Base-by-base conservation (phyloP, 305 asterid species). In the Plantago coronopus region DNA sequence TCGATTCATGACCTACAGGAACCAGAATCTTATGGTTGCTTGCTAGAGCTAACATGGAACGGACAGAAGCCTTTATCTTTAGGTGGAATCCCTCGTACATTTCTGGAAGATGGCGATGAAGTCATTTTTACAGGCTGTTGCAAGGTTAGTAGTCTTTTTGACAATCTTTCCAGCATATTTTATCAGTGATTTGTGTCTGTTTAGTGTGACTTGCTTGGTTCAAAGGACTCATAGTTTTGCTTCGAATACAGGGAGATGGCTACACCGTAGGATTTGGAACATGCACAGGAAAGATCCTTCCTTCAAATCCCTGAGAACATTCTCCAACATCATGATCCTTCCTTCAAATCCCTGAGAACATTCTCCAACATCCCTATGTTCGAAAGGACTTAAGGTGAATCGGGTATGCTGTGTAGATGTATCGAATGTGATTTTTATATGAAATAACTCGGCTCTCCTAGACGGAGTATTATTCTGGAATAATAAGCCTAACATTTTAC, bases 1-100 rank as follows among this genome's bases (percentile, higher is more conserved):
- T 19, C 7, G 22, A 16, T 43, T 43, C 22, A 20, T 53, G 49
- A 53, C 57, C 31, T 67, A 31, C 77, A 93, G 97, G 97, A 86
- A 62, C 86, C 94, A 9, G 96, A 85, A 51, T 89, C 99, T 54
- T 69, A 77, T 64, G 96, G 99, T 65, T 83, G 95, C 76, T 81
- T 93, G 85, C 88, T 93, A 51, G 99, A 93, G 74, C 72, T 93
- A 73, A 78, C 89, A 23, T 93, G 97, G 99, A 93, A 93, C 23
- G 99, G 99, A 62, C 78, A 80, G 60, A 89, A 87, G 14, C 72
- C 86, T 7, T 31, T 93, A 17, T 72, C 94, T 48, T 59, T 93
- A 61, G 88, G 78, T 62, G 85, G 83, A 74, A 69, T 79, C 14
- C 72, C 73, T 61, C 96, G 97, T 22, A 81, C 81, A 10, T 93